Conservation (phyloP, 495 filamentous ascomycete species). For the Penicillium bovifimosum region DNA sequence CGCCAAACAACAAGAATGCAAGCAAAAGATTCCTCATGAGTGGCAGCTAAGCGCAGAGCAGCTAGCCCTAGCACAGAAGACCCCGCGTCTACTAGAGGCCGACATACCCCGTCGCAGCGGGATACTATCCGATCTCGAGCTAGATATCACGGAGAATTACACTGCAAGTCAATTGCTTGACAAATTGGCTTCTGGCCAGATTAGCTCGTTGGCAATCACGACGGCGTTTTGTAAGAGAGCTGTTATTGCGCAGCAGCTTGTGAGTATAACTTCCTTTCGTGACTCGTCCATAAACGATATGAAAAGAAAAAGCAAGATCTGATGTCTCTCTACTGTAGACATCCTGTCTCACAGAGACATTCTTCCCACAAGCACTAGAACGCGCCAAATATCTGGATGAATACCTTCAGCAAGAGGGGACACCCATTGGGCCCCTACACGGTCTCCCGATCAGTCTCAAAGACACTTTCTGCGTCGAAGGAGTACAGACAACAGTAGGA, state of each 20-base stretch:
- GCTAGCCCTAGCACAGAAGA: background rate
- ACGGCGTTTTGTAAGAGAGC: constrained; percentile 46
- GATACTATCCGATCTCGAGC: constrained; percentile 31
- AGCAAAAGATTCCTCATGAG: constrained; percentile 23
- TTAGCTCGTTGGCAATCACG: constrained; percentile 40
- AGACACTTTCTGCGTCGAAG: constrained; percentile 49
- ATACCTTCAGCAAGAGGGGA: constrained; percentile 25
- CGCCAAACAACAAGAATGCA: constrained; percentile 20
- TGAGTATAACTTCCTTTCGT: constrained; percentile 22
- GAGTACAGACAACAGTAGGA: constrained; percentile 26
- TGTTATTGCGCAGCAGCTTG: constrained; percentile 28
- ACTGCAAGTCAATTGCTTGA: constrained; percentile 41
- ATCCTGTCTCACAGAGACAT: constrained; percentile 41
- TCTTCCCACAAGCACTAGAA: constrained; percentile 33
- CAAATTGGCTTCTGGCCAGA: constrained; percentile 18
- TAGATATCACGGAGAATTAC: constrained; percentile 47
- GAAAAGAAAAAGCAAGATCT: constrained; percentile 19
- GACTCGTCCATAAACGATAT: too few species aligned
- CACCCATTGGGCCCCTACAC: constrained; percentile 53
- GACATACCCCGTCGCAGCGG: constrained; percentile 18
- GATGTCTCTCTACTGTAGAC: constrained; percentile 17
- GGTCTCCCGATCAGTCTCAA: constrained; percentile 59
- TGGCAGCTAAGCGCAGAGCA: constrained; percentile 17
- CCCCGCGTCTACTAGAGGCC: constrained; percentile 14
- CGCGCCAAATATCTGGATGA: constrained; percentile 40